Conservation (phyloP, 768 basidiomycete species). For the Serpula lacrymans region DNA sequence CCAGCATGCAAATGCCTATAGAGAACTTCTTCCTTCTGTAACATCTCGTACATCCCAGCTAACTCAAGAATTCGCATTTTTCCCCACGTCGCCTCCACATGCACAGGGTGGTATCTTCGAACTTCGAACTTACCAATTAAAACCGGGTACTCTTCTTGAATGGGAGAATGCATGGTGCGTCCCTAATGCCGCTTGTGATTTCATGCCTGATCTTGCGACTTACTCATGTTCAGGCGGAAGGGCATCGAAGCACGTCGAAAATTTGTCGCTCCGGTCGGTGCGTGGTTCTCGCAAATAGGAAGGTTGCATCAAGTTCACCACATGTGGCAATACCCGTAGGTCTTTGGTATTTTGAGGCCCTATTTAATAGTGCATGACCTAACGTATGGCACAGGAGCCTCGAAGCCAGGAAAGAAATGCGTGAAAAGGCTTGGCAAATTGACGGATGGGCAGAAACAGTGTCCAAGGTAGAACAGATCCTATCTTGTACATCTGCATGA, state of each 20-base stretch:
- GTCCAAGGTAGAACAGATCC: no score
- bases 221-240: slow-evolving; percentile 62
- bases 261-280: slow-evolving; percentile 81
- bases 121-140: slow-evolving; percentile 81
- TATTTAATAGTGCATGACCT: no score
- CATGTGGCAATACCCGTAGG: slow-evolving; percentile 95
- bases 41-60: slow-evolving; percentile 72
- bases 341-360: slow-evolving; percentile 15
- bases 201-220: no score
- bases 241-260: slow-evolving; percentile 92
- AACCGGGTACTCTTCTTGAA: slow-evolving; percentile 87
- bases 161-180: slow-evolving; percentile 92
- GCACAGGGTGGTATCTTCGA: slow-evolving; percentile 92
- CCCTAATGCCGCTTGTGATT: not conserved
- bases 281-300: slow-evolving; percentile 91
- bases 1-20: slow-evolving; percentile 66
- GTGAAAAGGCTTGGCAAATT: slow-evolving; percentile 91
- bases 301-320: slow-evolving; percentile 88
- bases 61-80: slow-evolving; percentile 92
- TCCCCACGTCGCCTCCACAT: slow-evolving; percentile 86
- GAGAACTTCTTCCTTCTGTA: slow-evolving; percentile 74
- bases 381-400: slow-evolving; percentile 67
- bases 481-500: slow-evolving; percentile 9
- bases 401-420: slow-evolving; percentile 74
- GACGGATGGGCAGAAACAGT: slow-evolving; percentile 97